Evolutionary conservation across 768 basidiomycete species (phyloP), one percentile per base, ranked within the genome.

Genomic region (Podaxis sp.): DNA sequence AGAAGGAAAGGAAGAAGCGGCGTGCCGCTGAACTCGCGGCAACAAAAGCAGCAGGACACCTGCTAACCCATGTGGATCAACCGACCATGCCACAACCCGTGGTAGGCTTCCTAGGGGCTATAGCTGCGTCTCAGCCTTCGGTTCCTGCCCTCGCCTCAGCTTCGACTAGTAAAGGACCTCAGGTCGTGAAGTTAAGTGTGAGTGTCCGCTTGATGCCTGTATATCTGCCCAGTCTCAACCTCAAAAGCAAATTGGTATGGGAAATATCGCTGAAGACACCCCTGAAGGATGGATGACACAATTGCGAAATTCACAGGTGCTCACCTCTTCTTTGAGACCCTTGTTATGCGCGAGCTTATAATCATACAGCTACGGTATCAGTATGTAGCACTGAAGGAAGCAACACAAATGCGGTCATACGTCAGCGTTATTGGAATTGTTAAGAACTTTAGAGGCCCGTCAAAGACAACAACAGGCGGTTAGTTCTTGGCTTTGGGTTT

Each of bases 231-330:
- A 19, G 48, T 19, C 22, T 49, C 7, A 11, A 22, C 19, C 19
- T 49, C 11, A 12, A 19, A 6, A 49, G 48, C 48, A 49, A 49
- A 44, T 44, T 4, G n/a, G 36, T 8, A 13, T 28, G 4, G 46
- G 15, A 9, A 52, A 59, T 13, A 53, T 44, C 15, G 28, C 33
- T 22, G 61, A 56, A 48, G 38, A 62, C n/a, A 56, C 42, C 5
- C 61, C 54, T 24, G 46, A 38, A 22, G 53, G 54, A 9, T 62
- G 61, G 53, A 26, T 62, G 53, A 54, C 54, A 39, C 44, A 17
- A 3, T 53, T 62, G 46, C 53, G 36, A 15, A 19, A 48, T 26
- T 52, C 36, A 46, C 11, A 59, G 48, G 58, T 59, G 52, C 6
- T 36, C 48, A 12, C 22, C 3, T 48, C 46, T 26, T 7, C 11